Evolutionary conservation across 345 rosid genomes (phyloP), one percentile per base, ranked within the genome.

Genomic region (Melastoma malabathricum): DNA sequence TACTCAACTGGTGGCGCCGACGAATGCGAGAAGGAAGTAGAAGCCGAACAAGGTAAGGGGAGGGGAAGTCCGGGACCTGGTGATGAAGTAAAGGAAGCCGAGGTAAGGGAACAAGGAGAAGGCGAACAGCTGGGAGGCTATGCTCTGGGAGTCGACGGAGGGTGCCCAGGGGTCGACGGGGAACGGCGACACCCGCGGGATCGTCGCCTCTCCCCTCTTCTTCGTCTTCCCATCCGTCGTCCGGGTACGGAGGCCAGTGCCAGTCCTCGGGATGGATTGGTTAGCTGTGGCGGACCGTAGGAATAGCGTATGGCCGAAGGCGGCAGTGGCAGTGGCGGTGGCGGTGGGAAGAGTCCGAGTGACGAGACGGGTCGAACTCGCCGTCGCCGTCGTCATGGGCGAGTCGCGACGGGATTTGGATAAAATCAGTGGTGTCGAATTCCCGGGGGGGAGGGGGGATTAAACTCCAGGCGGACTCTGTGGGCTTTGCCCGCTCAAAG

Each of bases 81-180:
- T 84, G 68, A 92, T 79, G 74, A 82, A 87, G 69, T 84, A 92
- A 72, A 87, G 69, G 77, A 92, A 87, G 2, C 96, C 93, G 44
- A 87, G 54, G 64, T 84, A 92, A 3, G 93, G 96, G 59, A 92
- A 82, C 74, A 92, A 64, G 48, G 95, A 92, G 7, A 70, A 51
- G 0, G 89, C 87, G 46, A 86, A 86, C 19, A 80, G 96, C 75
- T 78, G 94, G 1, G 96, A 67, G 51, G 94, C 92, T 55, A 80
- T 68, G 75, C 94, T 84, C 71, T 82, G 64, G 20, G 92, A 80
- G 58, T 84, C 96, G 59, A 81, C 70, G 65, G 62, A 69, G 9
- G 89, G 96, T 43, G 89, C 79, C 96, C 98, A 86, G 53, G 94
- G 83, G 55, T 89, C 95, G 46, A 86, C 94, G 0, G 94, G 90